phyloP scores from a whole-genome alignment of 305 asterid species.

The Fraxinus velutina region DNA sequence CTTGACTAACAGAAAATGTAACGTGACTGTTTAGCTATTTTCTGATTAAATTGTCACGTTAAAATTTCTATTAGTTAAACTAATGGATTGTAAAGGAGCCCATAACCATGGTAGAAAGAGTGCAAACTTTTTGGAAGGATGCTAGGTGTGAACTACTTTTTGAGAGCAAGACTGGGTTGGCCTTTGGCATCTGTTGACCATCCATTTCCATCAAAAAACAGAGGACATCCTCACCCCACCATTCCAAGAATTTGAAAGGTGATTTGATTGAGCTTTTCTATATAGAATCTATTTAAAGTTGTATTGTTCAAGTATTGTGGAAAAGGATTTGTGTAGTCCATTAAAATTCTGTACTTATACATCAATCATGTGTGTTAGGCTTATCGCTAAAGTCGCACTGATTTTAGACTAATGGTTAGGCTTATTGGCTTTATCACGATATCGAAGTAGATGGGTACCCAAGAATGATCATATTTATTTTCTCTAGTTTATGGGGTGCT shows the following conservation, averaged over 20 bases:
- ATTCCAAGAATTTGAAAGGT: conserved; percentile 14
- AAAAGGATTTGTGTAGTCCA: not conserved
- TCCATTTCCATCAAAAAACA: conserved; percentile 20
- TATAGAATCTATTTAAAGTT: not conserved
- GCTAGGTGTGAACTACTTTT: conserved; percentile 8
- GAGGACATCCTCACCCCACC: conserved; percentile 26
- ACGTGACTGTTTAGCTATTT: too few relatives aligned
- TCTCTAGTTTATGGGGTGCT: not conserved
- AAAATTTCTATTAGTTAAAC: not conserved
- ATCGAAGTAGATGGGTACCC: not conserved
- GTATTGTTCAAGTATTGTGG: not conserved
- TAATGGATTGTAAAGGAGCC: not conserved
- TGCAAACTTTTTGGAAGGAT: not conserved
- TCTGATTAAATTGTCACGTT: too few relatives aligned
- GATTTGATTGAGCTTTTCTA: not conserved
- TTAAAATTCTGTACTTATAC: not conserved
- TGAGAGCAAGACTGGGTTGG: conserved; percentile 13
- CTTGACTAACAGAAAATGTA: not conserved
- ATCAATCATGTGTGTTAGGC: too few relatives aligned
- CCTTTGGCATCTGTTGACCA: conserved; percentile 33
- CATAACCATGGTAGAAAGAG: not conserved
- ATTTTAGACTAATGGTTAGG: not conserved
- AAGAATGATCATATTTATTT: not conserved
- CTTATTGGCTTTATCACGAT: not conserved
- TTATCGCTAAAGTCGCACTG: not conserved